Percentiles rank a stretch among this genome's conserved stretches.
phyloP scores from a whole-genome alignment of 768 basidiomycete species.

The Russula compacta region DNA sequence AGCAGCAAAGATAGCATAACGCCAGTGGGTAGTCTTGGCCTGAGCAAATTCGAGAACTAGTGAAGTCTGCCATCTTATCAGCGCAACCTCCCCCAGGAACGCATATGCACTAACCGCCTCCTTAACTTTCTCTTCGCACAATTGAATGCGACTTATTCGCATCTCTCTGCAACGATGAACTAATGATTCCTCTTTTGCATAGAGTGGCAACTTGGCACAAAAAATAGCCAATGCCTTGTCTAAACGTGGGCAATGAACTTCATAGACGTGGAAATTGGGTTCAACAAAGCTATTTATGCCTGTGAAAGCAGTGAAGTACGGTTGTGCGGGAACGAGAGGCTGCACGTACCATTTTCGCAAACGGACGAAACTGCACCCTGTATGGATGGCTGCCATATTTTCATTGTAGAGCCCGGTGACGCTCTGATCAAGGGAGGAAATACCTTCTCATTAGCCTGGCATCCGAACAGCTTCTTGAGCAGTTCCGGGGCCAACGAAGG shows the following conservation, averaged over 20 bases:
- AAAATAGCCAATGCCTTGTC: conserved; percentile 32
- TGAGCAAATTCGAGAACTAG: conserved; percentile 49
- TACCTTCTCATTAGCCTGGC: conserved; percentile 82
- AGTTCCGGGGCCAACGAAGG: conserved; percentile 54
- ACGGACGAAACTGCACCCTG: conserved; percentile 61
- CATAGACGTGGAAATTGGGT: conserved; percentile 47
- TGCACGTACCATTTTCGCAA: conserved; percentile 47
- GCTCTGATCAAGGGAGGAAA: neutral
- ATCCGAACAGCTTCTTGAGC: conserved; percentile 52
- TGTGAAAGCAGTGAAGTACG: conserved; percentile 24
- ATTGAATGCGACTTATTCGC: conserved; percentile 35
- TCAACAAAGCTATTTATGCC: conserved; percentile 55
- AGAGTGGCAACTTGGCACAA: conserved; percentile 29
- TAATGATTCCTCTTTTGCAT: conserved; percentile 30
- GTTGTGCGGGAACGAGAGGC: conserved; percentile 7
- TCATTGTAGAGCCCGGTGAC: neutral
- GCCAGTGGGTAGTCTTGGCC: conserved; percentile 64
- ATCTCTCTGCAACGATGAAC: conserved; percentile 35
- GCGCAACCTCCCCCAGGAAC: neutral
- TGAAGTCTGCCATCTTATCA: conserved; percentile 27
- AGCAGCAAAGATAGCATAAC: conserved; percentile 63
- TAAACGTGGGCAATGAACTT: conserved; percentile 38
- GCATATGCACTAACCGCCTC: conserved; percentile 33
- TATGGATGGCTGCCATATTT: conserved; percentile 50
- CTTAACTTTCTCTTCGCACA: conserved; percentile 35